phyloP scores from a whole-genome alignment of 306 rosid genomes.

The Lathyrus sativus region DNA sequence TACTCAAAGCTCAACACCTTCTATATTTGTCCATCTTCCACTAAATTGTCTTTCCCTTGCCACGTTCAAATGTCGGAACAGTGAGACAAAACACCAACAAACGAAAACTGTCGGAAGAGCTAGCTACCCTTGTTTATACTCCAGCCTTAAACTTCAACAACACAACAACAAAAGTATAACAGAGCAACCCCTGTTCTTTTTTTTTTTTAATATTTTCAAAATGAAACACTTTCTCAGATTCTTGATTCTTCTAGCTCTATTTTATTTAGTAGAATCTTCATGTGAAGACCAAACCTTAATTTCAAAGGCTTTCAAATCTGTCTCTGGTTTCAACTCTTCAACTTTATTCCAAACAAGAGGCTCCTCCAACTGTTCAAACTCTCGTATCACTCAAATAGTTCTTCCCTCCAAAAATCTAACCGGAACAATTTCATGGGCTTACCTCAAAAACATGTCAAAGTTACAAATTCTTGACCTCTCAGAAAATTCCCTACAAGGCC shows the following conservation, averaged over 20 bases:
- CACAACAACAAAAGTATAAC: background rate
- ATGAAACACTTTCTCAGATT: slow-evolving; percentile 52
- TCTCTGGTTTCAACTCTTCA: slow-evolving; percentile 60
- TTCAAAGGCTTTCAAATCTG: slow-evolving; percentile 68
- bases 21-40: background rate
- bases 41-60: background rate
- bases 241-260: slow-evolving; percentile 44
- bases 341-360: slow-evolving; percentile 42
- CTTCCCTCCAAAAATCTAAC: slow-evolving; percentile 65
- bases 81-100: background rate
- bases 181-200: slow-evolving; percentile 11
- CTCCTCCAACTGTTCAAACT: slow-evolving; percentile 43
- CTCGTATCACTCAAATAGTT: slow-evolving; percentile 45
- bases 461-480: slow-evolving; percentile 68
- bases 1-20: background rate
- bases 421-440: slow-evolving; percentile 69
- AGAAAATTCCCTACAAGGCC: slow-evolving; percentile 60
- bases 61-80: background rate
- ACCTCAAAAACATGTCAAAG: slow-evolving; percentile 55
- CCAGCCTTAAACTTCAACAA: background rate
- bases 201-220: background rate
- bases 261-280: slow-evolving; percentile 46
- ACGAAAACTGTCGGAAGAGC: background rate
- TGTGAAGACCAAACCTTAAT: slow-evolving; percentile 55
- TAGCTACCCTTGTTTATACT: background rate